A percentile compares a stretch with the other conserved stretches of the same genome.
Conservation (phyloP, 2,329 filamentous ascomycete species). For the Penicillium sp. region DNA sequence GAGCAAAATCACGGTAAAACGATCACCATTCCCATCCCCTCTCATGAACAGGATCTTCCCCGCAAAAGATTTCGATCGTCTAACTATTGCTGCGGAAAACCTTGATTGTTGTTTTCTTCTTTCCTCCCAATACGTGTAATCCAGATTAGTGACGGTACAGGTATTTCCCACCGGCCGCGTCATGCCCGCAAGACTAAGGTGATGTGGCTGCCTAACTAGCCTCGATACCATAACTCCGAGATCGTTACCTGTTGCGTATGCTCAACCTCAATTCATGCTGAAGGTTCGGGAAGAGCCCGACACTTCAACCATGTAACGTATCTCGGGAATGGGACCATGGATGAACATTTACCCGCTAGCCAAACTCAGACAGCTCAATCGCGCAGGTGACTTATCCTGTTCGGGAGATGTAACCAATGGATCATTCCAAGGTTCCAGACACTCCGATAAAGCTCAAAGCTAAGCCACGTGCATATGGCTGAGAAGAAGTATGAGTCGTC, state of each 20-base stretch:
- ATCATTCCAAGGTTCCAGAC: not conserved
- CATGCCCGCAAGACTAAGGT: slow-evolving; percentile 8
- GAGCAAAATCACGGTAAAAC: not conserved
- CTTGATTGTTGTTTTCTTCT: not conserved
- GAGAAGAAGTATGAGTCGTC: not conserved
- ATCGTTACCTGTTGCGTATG: not conserved
- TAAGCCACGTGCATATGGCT: slow-evolving; percentile 9
- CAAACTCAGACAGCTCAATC: not conserved
- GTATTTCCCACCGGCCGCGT: slow-evolving; percentile 15
- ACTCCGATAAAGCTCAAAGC: not conserved
- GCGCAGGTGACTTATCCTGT: not conserved
- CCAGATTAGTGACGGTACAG: slow-evolving; percentile 6
- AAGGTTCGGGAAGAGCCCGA: not conserved
- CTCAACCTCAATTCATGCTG: not conserved
- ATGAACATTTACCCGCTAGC: not conserved
- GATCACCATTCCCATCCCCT: not conserved
- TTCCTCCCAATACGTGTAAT: not conserved
- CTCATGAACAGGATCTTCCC: not conserved
- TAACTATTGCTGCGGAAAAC: not conserved
- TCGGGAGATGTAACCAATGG: not conserved
- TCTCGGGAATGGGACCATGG: not conserved
- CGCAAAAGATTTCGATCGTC: not conserved
- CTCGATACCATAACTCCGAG: not conserved
- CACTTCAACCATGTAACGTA: not conserved
- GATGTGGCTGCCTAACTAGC: slow-evolving; percentile 6